Conservation (phyloP, 129 eudicot genomes). For the Flaveria linearis region DNA sequence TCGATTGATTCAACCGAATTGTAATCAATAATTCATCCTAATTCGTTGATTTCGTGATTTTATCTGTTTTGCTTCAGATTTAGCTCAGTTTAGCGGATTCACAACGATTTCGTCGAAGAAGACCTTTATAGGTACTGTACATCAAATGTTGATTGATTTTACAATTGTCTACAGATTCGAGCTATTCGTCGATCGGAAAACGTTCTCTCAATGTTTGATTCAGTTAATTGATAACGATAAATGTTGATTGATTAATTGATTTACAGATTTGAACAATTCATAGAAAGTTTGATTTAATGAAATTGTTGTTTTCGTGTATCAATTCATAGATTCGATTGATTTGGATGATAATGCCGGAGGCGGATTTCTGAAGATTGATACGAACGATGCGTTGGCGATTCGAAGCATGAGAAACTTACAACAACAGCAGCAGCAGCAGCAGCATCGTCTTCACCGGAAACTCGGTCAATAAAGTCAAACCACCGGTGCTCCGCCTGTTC, state of each 20-base stretch:
- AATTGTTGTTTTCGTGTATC: background rate
- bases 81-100: constrained; percentile 40
- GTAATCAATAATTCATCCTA: background rate
- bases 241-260: background rate
- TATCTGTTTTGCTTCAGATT: constrained; percentile 27
- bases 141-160: background rate
- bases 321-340: constrained; percentile 27
- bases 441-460: constrained; percentile 43
- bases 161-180: background rate
- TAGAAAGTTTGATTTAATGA: background rate
- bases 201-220: background rate
- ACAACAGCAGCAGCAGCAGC: constrained; percentile 23
- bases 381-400: constrained; percentile 27
- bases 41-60: background rate
- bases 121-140: constrained; percentile 28
- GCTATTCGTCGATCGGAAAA: background rate
- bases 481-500: constrained; percentile 3
- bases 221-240: background rate
- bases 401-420: constrained; percentile 42
- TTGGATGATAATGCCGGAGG: constrained; percentile 30
- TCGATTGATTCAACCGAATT: background rate
- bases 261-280: background rate
- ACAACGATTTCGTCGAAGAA: constrained; percentile 29
- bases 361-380: constrained; percentile 32
- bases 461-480: constrained; percentile 36